Conservation (phyloP, 202 grass and related monocot species). For the Elaeis oleifera region DNA sequence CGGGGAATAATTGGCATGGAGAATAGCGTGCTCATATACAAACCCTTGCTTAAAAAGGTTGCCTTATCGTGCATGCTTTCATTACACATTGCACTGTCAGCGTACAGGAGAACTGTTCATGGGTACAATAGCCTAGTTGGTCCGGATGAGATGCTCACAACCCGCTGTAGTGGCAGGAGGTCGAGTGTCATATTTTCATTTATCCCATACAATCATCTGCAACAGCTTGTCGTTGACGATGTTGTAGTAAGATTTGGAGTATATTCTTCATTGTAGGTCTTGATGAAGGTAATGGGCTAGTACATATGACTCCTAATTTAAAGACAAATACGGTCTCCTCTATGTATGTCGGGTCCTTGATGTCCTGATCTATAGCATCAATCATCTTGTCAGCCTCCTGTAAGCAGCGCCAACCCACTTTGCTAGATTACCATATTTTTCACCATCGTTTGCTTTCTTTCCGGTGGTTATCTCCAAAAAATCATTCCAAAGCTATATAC, state of each 20-base stretch:
- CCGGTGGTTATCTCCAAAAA: slow-evolving; percentile 8
- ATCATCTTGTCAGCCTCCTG: not conserved
- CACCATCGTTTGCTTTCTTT: not conserved
- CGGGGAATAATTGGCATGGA: no score
- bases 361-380: not conserved
- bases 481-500: no score
- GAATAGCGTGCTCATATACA: no score
- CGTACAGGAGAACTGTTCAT: no score
- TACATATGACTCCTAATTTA: slow-evolving; percentile 4
- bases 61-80: no score
- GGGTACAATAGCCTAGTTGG: no score
- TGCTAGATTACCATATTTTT: not conserved
- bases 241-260: not conserved
- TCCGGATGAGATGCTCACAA: no score
- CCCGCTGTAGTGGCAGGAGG: no score
- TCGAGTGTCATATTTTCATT: no score
- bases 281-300: not conserved
- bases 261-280: slow-evolving; percentile 11
- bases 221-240: not conserved
- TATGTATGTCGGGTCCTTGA: not conserved
- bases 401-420: not conserved
- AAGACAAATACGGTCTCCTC: not conserved
- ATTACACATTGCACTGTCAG: no score
- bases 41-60: no score
- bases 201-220: no score